phyloP scores from a whole-genome alignment of 352 stramenopile species.

The Phytopythium montanum region DNA sequence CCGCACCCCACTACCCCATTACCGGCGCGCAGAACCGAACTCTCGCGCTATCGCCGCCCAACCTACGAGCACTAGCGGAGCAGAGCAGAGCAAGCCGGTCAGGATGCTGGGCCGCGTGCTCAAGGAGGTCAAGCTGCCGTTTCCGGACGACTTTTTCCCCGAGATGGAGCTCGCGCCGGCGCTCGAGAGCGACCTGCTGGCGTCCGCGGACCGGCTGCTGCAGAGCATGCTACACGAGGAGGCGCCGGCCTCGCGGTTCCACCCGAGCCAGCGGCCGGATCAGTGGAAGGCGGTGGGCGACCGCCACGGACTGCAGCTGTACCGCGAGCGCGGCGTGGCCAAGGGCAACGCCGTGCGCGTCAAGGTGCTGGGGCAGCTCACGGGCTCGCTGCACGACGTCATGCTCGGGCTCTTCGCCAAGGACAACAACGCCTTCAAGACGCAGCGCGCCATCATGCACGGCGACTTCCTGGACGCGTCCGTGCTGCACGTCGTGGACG shows the following conservation, averaged over 20 bases:
- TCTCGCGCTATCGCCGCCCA: not conserved
- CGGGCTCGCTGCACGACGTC: constrained; percentile 51
- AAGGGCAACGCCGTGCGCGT: constrained; percentile 52
- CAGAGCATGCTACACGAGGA: constrained; percentile 38
- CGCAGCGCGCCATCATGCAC: constrained; percentile 62
- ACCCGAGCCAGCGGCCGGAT: constrained; percentile 45
- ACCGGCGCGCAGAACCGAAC: not conserved
- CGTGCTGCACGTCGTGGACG: constrained; percentile 53
- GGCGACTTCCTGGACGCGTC: constrained; percentile 47
- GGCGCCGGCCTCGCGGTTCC: constrained; percentile 37
- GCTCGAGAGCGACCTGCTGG: constrained; percentile 31
- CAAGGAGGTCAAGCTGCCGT: constrained; percentile 60
- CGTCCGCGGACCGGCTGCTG: constrained; percentile 28
- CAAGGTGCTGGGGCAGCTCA: constrained; percentile 41
- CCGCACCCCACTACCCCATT: not conserved
- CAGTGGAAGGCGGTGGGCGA: constrained; percentile 62
- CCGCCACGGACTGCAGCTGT: constrained; percentile 47
- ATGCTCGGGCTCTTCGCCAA: constrained; percentile 56
- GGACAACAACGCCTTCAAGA: constrained; percentile 45
- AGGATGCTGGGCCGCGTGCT: constrained; percentile 51
- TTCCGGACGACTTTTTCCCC: constrained; percentile 68
- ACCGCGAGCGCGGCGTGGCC: constrained; percentile 46
- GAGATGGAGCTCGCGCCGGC: constrained; percentile 31
- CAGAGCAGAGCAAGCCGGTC: not conserved
- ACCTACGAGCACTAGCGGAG: not conserved